Evolutionary conservation across 2,329 filamentous ascomycete genomes (phyloP).

Genomic region (Apiospora pterosperma): DNA sequence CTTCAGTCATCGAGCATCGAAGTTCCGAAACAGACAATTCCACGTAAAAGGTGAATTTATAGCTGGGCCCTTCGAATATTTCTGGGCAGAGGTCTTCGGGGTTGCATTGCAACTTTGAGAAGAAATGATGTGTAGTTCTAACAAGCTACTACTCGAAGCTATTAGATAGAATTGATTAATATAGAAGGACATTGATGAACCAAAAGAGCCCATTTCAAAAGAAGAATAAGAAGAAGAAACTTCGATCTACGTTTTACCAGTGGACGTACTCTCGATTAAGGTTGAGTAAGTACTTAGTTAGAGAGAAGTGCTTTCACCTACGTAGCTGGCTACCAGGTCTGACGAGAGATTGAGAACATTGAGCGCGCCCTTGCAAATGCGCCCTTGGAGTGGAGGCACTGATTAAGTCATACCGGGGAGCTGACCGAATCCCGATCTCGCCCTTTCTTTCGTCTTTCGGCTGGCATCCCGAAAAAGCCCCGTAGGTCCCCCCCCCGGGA

Average conservation of each 20-base stretch:
- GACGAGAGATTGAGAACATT: neutral
- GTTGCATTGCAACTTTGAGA: neutral
- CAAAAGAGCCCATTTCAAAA: neutral
- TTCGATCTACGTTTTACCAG: neutral
- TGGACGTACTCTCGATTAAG: neutral
- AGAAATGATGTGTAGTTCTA: neutral
- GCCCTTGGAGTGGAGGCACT: neutral
- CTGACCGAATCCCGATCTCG: neutral
- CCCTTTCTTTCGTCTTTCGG: neutral
- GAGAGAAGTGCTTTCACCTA: neutral
- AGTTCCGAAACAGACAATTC: neutral
- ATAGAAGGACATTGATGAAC: neutral
- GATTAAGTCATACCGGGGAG: neutral
- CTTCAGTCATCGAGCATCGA: neutral
- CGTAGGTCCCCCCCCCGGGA: neutral
- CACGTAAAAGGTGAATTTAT: neutral
- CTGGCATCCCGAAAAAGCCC: neutral
- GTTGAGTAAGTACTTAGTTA: no score
- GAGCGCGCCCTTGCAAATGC: neutral
- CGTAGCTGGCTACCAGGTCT: neutral
- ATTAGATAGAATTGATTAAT: neutral
- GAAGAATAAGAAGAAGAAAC: neutral
- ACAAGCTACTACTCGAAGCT: neutral
- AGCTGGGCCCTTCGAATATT: neutral
- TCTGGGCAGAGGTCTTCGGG: neutral